Evolutionary conservation across 257 asterid species (phyloP).

Genomic region (Scutellaria barbata): DNA sequence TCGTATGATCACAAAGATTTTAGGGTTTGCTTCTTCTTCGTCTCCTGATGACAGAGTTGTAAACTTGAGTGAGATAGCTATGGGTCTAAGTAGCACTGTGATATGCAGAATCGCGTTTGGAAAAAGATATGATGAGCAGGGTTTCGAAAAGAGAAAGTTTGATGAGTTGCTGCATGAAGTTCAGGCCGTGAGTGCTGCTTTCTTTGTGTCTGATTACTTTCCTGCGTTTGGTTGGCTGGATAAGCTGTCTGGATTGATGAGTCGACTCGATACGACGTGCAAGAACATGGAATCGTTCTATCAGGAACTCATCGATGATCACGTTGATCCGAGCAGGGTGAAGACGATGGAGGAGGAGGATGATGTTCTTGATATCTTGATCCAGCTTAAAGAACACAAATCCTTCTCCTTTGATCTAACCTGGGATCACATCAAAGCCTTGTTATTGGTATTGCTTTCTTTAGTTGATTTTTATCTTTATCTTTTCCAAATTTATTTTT

Average conservation of each 20-base stretch:
- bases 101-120: conserved; percentile 22
- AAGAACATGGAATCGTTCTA: conserved; percentile 33
- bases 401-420: conserved; percentile 23
- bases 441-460: conserved; percentile 27
- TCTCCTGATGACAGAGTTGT: no score
- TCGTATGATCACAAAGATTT: conserved; percentile 10
- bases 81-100: not conserved
- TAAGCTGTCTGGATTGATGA: conserved; percentile 4
- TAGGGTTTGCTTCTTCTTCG: not conserved
- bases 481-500: no score
- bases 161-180: not conserved
- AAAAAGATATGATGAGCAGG: not conserved
- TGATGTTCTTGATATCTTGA: conserved; percentile 37
- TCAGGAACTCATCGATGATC: conserved; percentile 42
- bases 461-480: no score
- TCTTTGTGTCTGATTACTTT: conserved; percentile 32
- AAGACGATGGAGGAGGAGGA: conserved; percentile 18
- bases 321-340: conserved; percentile 6
- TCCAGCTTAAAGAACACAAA: conserved; percentile 17
- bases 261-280: conserved; percentile 12
- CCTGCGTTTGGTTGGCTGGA: conserved; percentile 38
- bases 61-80: not conserved
- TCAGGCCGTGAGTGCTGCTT: conserved; percentile 19
- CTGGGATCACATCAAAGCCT: conserved; percentile 32
- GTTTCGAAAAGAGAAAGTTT: not conserved